A percentile compares a stretch with the other conserved stretches of the same genome.
These are phyloP conservation scores for Linum tenue DNA, from an alignment of 345 rosid species.

Conservation along the genomic window DNA sequence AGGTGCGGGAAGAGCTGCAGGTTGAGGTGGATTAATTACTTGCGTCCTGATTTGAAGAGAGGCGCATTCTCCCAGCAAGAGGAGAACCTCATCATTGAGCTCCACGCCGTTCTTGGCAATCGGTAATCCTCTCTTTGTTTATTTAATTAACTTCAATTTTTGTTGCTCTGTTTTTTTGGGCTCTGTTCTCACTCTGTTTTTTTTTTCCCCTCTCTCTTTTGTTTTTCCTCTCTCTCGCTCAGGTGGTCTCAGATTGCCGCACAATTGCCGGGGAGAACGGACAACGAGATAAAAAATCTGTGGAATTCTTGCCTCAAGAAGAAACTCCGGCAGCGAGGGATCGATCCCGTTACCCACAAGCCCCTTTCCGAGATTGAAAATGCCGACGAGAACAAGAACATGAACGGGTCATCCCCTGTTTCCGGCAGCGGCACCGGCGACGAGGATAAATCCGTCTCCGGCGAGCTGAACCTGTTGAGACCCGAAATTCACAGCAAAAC, in stretches of 20 bases:
- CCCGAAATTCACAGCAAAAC: slow-evolving; percentile 20
- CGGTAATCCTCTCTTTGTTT: not conserved
- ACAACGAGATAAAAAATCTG: slow-evolving; percentile 28
- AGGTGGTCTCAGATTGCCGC: slow-evolving; percentile 35
- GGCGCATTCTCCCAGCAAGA: slow-evolving; percentile 7
- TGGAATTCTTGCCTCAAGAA: slow-evolving; percentile 31
- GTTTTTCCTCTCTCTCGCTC: not conserved
- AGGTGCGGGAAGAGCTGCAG: slow-evolving; percentile 6
- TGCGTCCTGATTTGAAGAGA: slow-evolving; percentile 3
- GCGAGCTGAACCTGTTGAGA: slow-evolving; percentile 23
- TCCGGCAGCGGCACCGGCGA: slow-evolving; percentile 15
- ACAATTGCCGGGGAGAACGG: slow-evolving; percentile 29
- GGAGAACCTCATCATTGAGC: not conserved
- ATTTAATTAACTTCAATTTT: too few species aligned
- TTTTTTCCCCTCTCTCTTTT: too few species aligned
- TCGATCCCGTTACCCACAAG: slow-evolving; percentile 30
- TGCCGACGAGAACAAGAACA: slow-evolving; percentile 33
- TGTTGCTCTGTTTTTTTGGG: not conserved
- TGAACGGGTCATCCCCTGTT: slow-evolving; percentile 3
- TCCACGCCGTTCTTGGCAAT: slow-evolving; percentile 5
- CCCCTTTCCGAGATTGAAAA: slow-evolving; percentile 39
- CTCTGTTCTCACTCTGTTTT: not conserved
- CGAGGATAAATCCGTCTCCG: slow-evolving; percentile 6
- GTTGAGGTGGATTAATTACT: slow-evolving; percentile 4
- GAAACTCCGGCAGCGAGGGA: slow-evolving; percentile 27